Conservation (phyloP, 495 filamentous ascomycete species). For the Pyrenopolyporus hunteri region DNA sequence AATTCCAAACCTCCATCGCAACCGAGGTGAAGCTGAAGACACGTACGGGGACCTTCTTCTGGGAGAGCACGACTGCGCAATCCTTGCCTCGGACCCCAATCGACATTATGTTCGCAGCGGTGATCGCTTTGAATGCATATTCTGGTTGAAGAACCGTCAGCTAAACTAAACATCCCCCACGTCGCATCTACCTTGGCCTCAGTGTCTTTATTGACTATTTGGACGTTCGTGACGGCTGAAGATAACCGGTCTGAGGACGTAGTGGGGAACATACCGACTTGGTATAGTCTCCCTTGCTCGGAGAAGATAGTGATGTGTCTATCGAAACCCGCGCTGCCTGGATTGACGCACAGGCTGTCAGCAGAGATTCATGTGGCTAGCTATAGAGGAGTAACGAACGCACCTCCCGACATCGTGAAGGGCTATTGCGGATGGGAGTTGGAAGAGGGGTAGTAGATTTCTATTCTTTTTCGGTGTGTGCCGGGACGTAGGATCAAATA, state of each 20-base stretch:
- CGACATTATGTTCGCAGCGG: conserved; percentile 97
- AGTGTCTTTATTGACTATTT: neutral
- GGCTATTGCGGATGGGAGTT: conserved; percentile 17
- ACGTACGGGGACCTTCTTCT: conserved; percentile 99
- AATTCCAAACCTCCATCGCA: conserved; percentile 13
- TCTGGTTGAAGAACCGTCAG: conserved; percentile 61
- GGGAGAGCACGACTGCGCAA: conserved; percentile 95
- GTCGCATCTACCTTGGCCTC: conserved; percentile 11
- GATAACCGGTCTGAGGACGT: conserved; percentile 1
- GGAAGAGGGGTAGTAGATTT: no score
- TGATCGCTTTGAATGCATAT: conserved; percentile 99
- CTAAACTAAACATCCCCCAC: conserved; percentile 18
- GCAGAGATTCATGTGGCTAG: conserved; percentile 25
- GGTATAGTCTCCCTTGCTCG: conserved; percentile 95
- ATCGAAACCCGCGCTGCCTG: conserved; percentile 95
- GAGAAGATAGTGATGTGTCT: conserved; percentile 99
- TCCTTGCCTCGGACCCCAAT: conserved; percentile 94
- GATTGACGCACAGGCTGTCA: conserved; percentile 27
- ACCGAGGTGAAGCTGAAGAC: conserved; percentile 19
- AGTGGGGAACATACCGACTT: conserved; percentile 85
- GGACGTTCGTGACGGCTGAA: conserved; percentile 3
- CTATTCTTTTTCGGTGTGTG: conserved; percentile 9
- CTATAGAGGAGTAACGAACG: conserved; percentile 31
- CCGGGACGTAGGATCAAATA: neutral
- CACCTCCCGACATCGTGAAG: conserved; percentile 54